Evolutionary conservation across 805 yeast species (phyloP).

Genomic region (Cyberlindnera mycetangii): DNA sequence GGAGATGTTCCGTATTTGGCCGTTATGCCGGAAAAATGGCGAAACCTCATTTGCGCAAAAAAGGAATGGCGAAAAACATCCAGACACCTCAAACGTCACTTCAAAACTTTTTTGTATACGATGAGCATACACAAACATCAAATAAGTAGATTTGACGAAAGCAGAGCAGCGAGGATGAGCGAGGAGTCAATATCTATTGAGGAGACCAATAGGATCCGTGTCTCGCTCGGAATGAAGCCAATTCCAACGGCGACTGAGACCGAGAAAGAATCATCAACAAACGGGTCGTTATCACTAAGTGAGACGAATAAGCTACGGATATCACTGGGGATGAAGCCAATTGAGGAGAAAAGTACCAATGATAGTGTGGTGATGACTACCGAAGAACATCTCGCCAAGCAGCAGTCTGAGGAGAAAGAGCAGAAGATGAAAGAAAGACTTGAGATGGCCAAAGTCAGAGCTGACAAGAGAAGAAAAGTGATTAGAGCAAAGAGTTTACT

Average conservation of each 20-base stretch:
- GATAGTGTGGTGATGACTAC: slow-evolving; percentile 7
- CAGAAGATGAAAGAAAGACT: slow-evolving; percentile 14
- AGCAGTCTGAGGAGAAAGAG: slow-evolving; percentile 8
- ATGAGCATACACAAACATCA: too few species aligned
- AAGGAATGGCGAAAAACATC: not conserved
- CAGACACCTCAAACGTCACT: too few species aligned
- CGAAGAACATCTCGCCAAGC: slow-evolving; percentile 14
- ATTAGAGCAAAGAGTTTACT: slow-evolving; percentile 13
- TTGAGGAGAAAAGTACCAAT: slow-evolving; percentile 2
- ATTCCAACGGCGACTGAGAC: slow-evolving; percentile 30
- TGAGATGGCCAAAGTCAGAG: slow-evolving; percentile 14
- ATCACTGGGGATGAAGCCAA: slow-evolving; percentile 26
- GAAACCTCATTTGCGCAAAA: too few species aligned
- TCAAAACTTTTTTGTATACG: too few species aligned
- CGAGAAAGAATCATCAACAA: not conserved
- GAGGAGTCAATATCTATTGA: slow-evolving; percentile 36
- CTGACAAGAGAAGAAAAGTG: slow-evolving; percentile 15
- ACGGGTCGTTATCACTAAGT: slow-evolving; percentile 12
- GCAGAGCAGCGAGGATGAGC: slow-evolving; percentile 9
- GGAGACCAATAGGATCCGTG: slow-evolving; percentile 54
- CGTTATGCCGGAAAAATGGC: not conserved
- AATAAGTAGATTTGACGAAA: too few species aligned
- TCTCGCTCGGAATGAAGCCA: slow-evolving; percentile 51
- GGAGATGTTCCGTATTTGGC: not conserved
- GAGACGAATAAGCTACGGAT: slow-evolving; percentile 24